Percentiles rank a stretch among this genome's conserved stretches.
phyloP scores from a whole-genome alignment of 441 rosid genomes.

The Pelargonium citronellum region DNA sequence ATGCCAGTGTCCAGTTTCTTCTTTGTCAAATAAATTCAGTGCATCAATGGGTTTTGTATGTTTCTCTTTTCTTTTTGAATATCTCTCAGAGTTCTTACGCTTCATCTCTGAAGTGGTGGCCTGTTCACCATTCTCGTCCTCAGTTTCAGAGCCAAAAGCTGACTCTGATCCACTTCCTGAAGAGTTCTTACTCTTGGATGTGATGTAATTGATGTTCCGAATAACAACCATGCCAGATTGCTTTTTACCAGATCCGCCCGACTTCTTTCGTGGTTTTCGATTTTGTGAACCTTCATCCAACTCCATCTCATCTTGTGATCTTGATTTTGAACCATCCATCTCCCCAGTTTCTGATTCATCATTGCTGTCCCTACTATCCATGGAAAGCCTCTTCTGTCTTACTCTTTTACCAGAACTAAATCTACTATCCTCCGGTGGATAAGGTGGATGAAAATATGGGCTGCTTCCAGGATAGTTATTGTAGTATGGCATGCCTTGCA shows the following conservation, averaged over 20 bases:
- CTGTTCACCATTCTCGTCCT: conserved; percentile 36
- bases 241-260: conserved; percentile 49
- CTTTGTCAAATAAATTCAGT: conserved; percentile 30
- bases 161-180: conserved; percentile 53
- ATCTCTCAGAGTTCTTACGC: conserved; percentile 30
- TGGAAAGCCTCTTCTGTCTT: conserved; percentile 52
- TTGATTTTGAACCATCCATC: conserved; percentile 32
- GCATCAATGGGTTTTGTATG: conserved; percentile 25
- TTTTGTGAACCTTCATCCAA: conserved; percentile 31
- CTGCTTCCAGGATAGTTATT: conserved; percentile 57
- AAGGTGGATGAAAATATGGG: conserved; percentile 57
- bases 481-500: conserved; percentile 79
- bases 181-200: conserved; percentile 54
- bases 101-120: conserved; percentile 22
- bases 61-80: conserved; percentile 34
- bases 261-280: conserved; percentile 32
- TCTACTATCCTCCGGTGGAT: conserved; percentile 60
- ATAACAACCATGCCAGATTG: conserved; percentile 74
- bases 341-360: conserved; percentile 45
- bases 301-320: conserved; percentile 42
- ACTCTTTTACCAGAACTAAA: conserved; percentile 47
- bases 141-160: conserved; percentile 48
- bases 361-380: conserved; percentile 43
- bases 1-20: conserved; percentile 65
- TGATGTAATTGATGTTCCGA: conserved; percentile 73